Percentiles rank a stretch among this genome's conserved stretches.
These are phyloP conservation scores for Leishmania arabica DNA, from an alignment of 208 protist genomes.

Conservation along the genomic window DNA sequence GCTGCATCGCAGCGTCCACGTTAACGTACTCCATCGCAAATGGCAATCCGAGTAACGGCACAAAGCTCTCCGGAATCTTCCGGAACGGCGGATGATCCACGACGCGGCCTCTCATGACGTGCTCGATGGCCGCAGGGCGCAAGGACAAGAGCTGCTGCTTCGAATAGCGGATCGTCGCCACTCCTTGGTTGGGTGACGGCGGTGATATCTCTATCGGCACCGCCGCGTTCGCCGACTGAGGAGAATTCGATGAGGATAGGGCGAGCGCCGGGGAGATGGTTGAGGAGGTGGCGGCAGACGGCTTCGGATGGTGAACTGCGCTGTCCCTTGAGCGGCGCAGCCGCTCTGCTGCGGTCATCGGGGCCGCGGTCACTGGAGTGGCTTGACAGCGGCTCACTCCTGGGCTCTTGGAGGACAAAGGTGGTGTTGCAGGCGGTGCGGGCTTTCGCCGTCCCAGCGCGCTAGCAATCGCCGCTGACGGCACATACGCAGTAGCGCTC, in stretches of 20 bases:
- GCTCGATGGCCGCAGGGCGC: constrained; percentile 29
- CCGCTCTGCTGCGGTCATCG: constrained; percentile 38
- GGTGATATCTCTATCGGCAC: not conserved
- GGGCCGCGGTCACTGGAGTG: not conserved
- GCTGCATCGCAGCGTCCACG: constrained; percentile 42
- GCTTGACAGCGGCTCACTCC: not conserved
- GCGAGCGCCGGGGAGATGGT: not conserved
- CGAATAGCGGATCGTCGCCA: constrained; percentile 29
- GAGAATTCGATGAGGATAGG: not conserved
- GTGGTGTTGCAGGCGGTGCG: constrained; percentile 10
- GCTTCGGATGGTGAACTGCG: not conserved
- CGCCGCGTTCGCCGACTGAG: not conserved
- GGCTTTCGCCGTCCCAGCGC: constrained; percentile 7
- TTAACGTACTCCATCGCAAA: constrained; percentile 58
- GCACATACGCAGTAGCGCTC: constrained; percentile 37
- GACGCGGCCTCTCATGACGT: constrained; percentile 29
- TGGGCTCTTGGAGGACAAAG: not conserved
- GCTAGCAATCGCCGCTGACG: constrained; percentile 24
- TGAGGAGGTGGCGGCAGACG: not conserved
- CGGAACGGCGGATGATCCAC: constrained; percentile 51
- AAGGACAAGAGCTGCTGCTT: constrained; percentile 39
- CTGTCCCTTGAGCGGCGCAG: constrained; percentile 22
- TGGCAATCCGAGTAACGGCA: constrained; percentile 32
- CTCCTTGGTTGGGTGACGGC: not conserved
- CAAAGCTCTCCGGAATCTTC: constrained; percentile 47